Percentiles rank a stretch among this genome's conserved stretches.
phyloP scores from a whole-genome alignment of 225 moss, liverwort and hornwort genomes.

The Pseudisothecium myosuroides region DNA sequence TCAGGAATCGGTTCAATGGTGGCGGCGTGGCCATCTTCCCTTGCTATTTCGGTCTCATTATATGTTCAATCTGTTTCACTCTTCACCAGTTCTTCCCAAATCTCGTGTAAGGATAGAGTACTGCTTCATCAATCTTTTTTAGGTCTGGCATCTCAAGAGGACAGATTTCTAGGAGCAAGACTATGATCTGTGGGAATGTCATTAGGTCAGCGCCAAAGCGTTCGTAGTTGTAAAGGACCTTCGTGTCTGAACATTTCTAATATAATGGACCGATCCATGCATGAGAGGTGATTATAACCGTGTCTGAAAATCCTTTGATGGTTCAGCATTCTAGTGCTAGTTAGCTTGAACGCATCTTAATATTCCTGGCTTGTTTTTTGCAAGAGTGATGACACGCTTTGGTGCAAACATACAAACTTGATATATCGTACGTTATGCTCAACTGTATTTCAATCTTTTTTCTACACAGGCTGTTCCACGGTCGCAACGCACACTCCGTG shows the following conservation, averaged over 20 bases:
- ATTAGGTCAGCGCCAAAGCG: not conserved
- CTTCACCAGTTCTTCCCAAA: constrained; percentile 31
- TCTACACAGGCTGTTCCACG: not conserved
- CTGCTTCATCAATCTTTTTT: not conserved
- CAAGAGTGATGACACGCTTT: not conserved
- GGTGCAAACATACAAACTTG: not conserved
- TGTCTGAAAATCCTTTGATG: not conserved
- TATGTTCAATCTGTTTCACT: constrained; percentile 2
- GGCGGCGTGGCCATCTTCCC: not conserved
- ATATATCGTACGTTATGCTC: not conserved
- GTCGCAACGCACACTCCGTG: not conserved
- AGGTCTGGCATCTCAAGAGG: not conserved
- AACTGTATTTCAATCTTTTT: not conserved
- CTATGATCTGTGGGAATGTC: not conserved
- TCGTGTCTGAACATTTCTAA: not conserved
- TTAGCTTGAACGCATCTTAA: not conserved
- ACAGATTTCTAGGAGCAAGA: not conserved
- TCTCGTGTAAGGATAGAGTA: not conserved
- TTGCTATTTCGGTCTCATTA: not conserved
- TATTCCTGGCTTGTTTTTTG: not conserved
- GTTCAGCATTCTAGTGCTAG: not conserved
- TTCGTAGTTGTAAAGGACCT: not conserved
- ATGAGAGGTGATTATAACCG: not conserved
- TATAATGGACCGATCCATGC: not conserved
- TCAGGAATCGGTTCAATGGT: not conserved